Evolutionary conservation across 1,139 yeast species (phyloP), one percentile per base, ranked within the genome.

Genomic region (Yamadazyma dendronema): DNA sequence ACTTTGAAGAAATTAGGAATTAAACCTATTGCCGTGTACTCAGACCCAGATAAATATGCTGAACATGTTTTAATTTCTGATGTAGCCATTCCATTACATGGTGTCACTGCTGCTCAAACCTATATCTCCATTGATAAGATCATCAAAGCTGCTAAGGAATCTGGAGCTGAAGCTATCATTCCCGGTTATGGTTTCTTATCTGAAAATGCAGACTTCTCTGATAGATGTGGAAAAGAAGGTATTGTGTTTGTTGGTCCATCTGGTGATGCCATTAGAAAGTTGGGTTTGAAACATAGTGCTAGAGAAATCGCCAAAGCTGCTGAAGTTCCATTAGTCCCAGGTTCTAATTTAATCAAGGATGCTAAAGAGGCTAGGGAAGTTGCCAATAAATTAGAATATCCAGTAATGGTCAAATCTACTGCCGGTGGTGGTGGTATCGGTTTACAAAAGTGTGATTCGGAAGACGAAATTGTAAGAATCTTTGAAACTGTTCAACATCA

Each of bases 391-490:
- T 72, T 92, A 39, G 88, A 81, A 44, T 92, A 87, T 54, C 97
- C 98, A 17, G 78, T 92, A 31, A 92, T 92, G 97, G 86, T 92
- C 37, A 92, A 92, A 64, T 85, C 96, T 15, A 90, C 97, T 44
- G 97, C 97, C 25, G 98, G 98, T 59, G 98, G 98, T 53, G 98
- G 98, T 61, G 98, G 98, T 63, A 92, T 90, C 54, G 98, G 98
- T 47, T 71, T 92, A 52, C 97, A 89, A 59, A 84, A 89, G 58
- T 97, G 90, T 43, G 95, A 89, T 53, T 74, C 80, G 30, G 87
- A 79, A 49, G 79, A 63, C 12, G 96, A 90, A 42, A 80, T 90
- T 44, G 86, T 79, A 62, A 68, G 84, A 46, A 95, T 90, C 12
- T 90, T 88, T 62, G 84, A 79, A 51, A 83, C 95, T 4, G 97